phyloP scores from a whole-genome alignment of 1,284 basidiomycete genomes.

The Ganoderma lucidum region DNA sequence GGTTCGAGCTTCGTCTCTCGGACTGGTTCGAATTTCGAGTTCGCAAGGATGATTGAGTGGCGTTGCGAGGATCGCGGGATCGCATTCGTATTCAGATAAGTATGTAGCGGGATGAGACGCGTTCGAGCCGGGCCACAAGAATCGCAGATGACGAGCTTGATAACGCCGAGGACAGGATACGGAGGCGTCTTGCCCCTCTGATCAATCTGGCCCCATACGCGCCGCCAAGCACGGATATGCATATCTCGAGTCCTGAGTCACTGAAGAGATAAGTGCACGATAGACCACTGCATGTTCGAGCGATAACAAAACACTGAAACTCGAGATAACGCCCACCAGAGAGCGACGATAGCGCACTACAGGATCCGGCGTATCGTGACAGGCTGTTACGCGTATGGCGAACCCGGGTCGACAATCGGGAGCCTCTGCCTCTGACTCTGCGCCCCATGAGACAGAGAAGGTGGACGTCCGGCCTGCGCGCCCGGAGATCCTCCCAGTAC shows the following conservation, averaged over 20 bases:
- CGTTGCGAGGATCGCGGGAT: neutral
- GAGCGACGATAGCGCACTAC: neutral
- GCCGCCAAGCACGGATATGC: neutral
- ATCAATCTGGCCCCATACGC: neutral
- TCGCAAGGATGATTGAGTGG: neutral
- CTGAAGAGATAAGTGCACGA: neutral
- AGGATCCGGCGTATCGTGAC: slow-evolving; percentile 1
- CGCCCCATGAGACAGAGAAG: neutral
- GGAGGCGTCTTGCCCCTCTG: neutral
- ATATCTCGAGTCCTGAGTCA: no score
- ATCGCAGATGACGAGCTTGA: neutral
- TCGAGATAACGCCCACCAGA: neutral
- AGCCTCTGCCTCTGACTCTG: neutral
- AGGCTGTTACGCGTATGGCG: neutral
- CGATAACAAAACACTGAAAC: neutral
- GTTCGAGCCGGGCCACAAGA: neutral
- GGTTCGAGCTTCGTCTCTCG: slow-evolving; percentile 4
- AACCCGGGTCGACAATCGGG: neutral
- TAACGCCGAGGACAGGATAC: neutral
- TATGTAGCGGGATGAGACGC: neutral
- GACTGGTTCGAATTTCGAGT: neutral
- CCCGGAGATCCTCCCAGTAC: neutral
- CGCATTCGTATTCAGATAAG: neutral
- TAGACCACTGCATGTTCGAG: neutral
- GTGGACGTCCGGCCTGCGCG: neutral